Evolutionary conservation across 257 asterid genomes (phyloP), one percentile per base, ranked within the genome.

Genomic region (Verbascum thapsus): DNA sequence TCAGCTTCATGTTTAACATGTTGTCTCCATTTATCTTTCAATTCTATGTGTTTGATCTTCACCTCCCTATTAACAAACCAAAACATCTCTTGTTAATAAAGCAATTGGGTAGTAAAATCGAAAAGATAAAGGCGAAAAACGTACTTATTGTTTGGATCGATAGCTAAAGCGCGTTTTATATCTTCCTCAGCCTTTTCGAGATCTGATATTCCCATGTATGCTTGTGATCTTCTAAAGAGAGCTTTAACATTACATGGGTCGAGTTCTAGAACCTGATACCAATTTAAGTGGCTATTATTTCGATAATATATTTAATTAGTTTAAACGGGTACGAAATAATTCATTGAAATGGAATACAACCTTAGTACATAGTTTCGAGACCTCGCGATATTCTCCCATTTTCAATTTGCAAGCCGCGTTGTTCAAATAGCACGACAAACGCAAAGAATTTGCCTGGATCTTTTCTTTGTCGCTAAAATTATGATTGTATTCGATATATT

Each of bases 321-420:
- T 41, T n/a, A 41, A 5, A 8, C 7, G 7, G 20, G 2, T 3
- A 12, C 10, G 0, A 11, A 35, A 61, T 16, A 30, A 16, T 43
- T 23, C 10, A 66, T 50, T 4, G 13, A 10, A 18, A n/a, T n/a
- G n/a, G n/a, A n/a, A n/a, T n/a, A n/a, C n/a, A 6, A 80, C 92
- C 80, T 78, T 76, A 50, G 81, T 64, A 66, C 92, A 82, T 7
- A 85, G 80, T 58, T 63, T 74, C 53, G 84, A 47, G 45, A 62
- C 90, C 42, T 78, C 77, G 18, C 70, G 54, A 68, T 76, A 72
- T 12, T 83, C 75, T 67, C 77, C 94, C 40, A 71, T 30, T 65
- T 75, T 78, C 59, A 85, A 49, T 68, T 75, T 85, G 63, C 94
- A 85, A 2, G 94, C 94, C 0, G 90, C 84, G 20, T 81, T 63